phyloP scores from a whole-genome alignment of 352 stramenopile species.

The Phytophthora tentaculata region DNA sequence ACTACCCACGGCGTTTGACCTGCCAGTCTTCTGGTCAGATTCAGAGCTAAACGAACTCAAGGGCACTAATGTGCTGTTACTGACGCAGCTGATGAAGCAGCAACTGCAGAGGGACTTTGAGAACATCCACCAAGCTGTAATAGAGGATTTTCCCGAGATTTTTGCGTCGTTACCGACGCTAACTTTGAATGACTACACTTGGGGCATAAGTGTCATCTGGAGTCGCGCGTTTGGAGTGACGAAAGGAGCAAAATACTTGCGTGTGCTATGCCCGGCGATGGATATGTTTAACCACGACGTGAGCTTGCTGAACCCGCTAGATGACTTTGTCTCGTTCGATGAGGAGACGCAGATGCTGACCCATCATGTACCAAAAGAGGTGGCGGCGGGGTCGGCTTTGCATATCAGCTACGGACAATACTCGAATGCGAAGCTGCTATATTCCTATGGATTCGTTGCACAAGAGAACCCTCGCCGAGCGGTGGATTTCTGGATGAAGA shows the following conservation, averaged over 20 bases:
- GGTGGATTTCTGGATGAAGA: constrained; percentile 81
- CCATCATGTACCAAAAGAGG: constrained; percentile 47
- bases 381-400: constrained; percentile 41
- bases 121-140: constrained; percentile 55
- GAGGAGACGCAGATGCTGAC: constrained; percentile 49
- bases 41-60: constrained; percentile 50
- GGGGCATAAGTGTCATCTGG: constrained; percentile 82
- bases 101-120: constrained; percentile 68
- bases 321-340: constrained; percentile 65
- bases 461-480: constrained; percentile 44
- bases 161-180: constrained; percentile 41
- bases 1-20: constrained; percentile 59
- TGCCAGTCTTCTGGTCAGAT: constrained; percentile 65
- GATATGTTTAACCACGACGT: constrained; percentile 86
- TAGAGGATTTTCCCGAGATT: constrained; percentile 51
- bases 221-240: constrained; percentile 72
- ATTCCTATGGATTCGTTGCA: constrained; percentile 77
- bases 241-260: constrained; percentile 47
- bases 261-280: constrained; percentile 68
- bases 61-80: constrained; percentile 62
- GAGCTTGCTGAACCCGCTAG: constrained; percentile 42
- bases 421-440: constrained; percentile 81
- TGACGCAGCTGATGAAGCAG: constrained; percentile 66
- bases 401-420: constrained; percentile 79
- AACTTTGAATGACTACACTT: constrained; percentile 67